Base-by-base conservation (phyloP, 2,329 filamentous ascomycete species). In the Aspergillus fischeri region DNA sequence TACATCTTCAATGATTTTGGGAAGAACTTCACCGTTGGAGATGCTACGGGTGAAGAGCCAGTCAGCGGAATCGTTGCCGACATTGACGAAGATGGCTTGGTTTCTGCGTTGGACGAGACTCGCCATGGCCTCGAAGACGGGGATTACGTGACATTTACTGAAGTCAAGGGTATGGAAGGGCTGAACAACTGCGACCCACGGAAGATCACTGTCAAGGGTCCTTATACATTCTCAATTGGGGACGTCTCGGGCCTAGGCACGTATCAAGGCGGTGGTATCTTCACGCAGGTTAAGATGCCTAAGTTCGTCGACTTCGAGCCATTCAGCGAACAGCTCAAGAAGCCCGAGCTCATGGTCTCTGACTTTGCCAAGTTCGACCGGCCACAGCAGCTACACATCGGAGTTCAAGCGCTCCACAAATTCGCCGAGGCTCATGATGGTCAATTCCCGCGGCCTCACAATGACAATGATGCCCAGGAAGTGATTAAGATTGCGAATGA, bases 351-450 rank as follows among this genome's bases (percentile, higher is more conserved):
- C 62, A 78, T 97, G 68, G 85, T 96, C 59, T 96, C 94, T 24
- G 94, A 99, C 73, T 99, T 92, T 71, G 94, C 94, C 76, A 99
- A 99, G 76, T 97, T 97, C 65, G 94, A 97, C 74, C 89, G 94
- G 49, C 94, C 94, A 1, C 86, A 89, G 64, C 92, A 97, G 74
- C 84, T 99, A 25, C 94, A 99, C 72, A 79, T 95, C 60, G 94
- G 92, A 59, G 89, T 97, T 69, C 92, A 97, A 77, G 92, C 94
- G 9, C 82, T 99, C 7, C 92, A 97, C 72, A 86, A 87, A 38
- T 99, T 96, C 74, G 86, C 84, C 11, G 86, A 92, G 66, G 78
- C 81, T 38, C 87, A 95, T 67, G 76, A 78, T 56, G 86, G 87
- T 44, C 84, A 88, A 50, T 82, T 94, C 48, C 94, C 94, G 50